Evolutionary conservation across 495 filamentous ascomycete genomes (phyloP), one percentile per base, ranked within the genome.

Genomic region (Neurospora africana): DNA sequence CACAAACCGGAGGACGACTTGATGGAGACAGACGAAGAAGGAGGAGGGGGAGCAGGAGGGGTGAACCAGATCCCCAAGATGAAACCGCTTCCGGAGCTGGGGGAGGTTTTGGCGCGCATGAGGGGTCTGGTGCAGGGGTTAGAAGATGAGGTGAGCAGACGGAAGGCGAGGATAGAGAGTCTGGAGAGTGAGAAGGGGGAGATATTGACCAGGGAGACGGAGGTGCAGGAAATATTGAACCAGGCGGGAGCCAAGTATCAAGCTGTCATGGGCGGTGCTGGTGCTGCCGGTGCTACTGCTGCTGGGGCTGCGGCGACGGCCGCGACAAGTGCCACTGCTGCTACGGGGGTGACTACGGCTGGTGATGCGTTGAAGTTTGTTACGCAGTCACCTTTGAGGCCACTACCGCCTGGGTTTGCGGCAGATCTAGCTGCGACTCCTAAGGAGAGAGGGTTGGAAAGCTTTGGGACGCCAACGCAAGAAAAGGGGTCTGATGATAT

Each of bases 161-260:
- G 81, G 72, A 72, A 76, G 70, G 75, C 68, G 6, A 74, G 74
- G 69, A 81, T 84, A 44, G 78, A 75, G 19, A 76, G 72, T 17
- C 68, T 85, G 21, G 73, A 79, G 74, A 77, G 68, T 33, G 84
- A 86, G 71, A 77, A 79, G 71, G 77, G 82, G 3, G 89, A 92
- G 41, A 93, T 97, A 71, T 80, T 86, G n/a, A 81, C 86, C 65
- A 84, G 93, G 41, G 91, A 97, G 81, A 87, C 86, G 23, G 92
- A 95, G 82, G 91, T 97, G 6, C 94, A 97, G 81, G 85, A 84
- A 37, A 82, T 94, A 72, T 84, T 98, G 70, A 91, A 91, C 77
- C 91, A 96, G 78, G 91, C 93, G 0, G 93, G 92, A 0, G 92
- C 92, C 69, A 88, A 90, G 72, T 97, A 93, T 80, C 81, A 83